A percentile compares a stretch with the other conserved stretches of the same genome.
Evolutionary conservation across 495 filamentous ascomycete species (phyloP).

Genomic region (Aspergillus taichungensis): DNA sequence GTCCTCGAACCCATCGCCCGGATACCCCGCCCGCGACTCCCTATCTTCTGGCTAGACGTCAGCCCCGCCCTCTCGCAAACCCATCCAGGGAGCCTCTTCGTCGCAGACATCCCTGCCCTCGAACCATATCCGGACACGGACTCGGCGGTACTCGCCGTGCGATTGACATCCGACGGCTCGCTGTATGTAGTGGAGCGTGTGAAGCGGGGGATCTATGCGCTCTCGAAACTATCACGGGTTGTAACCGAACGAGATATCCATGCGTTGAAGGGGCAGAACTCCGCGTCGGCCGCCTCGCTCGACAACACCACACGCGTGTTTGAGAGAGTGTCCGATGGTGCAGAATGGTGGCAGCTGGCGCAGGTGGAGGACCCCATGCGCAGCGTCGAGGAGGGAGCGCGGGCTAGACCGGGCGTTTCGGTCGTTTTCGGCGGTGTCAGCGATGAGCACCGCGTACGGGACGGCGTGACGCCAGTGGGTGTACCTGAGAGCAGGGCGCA

Average conservation of each 20-base stretch:
- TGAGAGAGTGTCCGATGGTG: conserved; percentile 1
- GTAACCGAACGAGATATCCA: conserved; percentile 37
- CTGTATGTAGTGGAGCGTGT: conserved; percentile 70
- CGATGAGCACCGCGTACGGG: neutral
- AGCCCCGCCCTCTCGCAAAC: conserved; percentile 44
- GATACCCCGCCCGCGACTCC: conserved; percentile 51
- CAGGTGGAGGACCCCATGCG: conserved; percentile 27
- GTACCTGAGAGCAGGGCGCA: conserved; percentile 12
- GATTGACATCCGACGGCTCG: conserved; percentile 46
- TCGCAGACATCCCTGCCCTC: conserved; percentile 52
- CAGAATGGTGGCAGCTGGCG: conserved; percentile 33
- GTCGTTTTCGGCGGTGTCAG: conserved; percentile 22
- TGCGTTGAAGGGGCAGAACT: conserved; percentile 30
- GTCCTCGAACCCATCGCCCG: conserved; percentile 51
- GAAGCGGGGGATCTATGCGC: conserved; percentile 52
- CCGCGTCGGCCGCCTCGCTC: conserved; percentile 24
- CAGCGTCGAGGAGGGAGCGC: conserved; percentile 8
- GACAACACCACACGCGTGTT: conserved; percentile 24
- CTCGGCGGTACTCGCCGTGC: conserved; percentile 53
- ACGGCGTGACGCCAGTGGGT: conserved; percentile 16
- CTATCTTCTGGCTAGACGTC: conserved; percentile 51
- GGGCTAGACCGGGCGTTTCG: conserved; percentile 22
- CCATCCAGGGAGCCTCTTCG: conserved; percentile 44
- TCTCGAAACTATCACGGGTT: conserved; percentile 62
- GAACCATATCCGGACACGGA: conserved; percentile 42